A percentile compares a stretch with the other conserved stretches of the same genome.
Conservation (phyloP, 2,329 filamentous ascomycete genomes). For the Claviceps spartinae region DNA sequence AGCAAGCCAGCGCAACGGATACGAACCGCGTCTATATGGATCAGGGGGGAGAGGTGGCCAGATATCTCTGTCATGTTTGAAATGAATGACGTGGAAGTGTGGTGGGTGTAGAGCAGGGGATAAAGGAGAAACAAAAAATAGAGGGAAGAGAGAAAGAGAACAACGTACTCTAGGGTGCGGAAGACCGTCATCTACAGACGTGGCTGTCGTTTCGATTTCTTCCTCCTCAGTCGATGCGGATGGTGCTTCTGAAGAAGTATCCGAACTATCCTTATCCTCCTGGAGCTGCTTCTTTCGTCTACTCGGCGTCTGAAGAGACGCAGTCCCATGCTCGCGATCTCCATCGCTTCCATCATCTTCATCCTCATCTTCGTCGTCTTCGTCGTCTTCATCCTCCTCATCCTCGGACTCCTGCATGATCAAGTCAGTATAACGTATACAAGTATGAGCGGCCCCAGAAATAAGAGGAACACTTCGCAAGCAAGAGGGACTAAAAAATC, state of each 20-base stretch:
- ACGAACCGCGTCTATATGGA: too few relatives aligned
- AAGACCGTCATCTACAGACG: conserved; percentile 56
- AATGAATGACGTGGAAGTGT: too few relatives aligned
- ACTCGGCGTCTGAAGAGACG: conserved; percentile 34
- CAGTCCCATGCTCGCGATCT: conserved; percentile 29
- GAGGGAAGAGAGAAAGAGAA: too few relatives aligned
- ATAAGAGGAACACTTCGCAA: not conserved
- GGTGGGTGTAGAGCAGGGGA: not conserved
- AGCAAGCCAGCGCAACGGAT: not conserved
- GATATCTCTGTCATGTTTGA: not conserved
- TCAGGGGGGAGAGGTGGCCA: not conserved
- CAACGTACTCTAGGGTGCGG: conserved; percentile 50
- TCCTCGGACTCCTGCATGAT: conserved; percentile 39
- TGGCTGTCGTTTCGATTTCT: conserved; percentile 32
- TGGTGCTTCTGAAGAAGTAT: conserved; percentile 21
- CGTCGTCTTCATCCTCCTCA: conserved; percentile 30
- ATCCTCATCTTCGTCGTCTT: conserved; percentile 28
- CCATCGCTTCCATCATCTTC: conserved; percentile 39
- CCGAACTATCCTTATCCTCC: conserved; percentile 30
- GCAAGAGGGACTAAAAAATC: conserved; percentile 2
- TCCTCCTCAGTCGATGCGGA: conserved; percentile 27
- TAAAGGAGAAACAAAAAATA: not conserved
- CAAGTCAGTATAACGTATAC: not conserved
- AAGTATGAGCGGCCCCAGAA: not conserved
- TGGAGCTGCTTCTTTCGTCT: conserved; percentile 45